A percentile compares a stretch with the other conserved stretches of the same genome.
Conservation (phyloP, 345 rosid species). For the Firmiana major region DNA sequence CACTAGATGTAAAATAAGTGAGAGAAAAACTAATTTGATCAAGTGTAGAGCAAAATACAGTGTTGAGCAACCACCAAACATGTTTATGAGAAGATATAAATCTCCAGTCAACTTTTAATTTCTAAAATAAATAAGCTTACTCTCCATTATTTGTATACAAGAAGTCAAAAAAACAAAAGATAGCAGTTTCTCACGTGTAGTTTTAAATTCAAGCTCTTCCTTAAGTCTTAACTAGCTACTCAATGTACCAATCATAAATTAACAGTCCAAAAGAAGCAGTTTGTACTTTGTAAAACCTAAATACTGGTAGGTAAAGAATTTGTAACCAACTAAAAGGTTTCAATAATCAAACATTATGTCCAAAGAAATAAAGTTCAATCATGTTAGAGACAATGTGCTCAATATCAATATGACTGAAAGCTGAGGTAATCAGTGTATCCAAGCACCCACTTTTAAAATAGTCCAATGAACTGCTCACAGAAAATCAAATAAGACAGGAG, state of each 20-base stretch:
- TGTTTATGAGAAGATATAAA: not conserved
- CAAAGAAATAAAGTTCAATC: constrained; percentile 95
- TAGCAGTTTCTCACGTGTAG: not conserved
- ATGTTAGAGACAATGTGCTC: constrained; percentile 73
- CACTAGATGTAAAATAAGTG: not conserved
- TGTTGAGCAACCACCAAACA: not conserved
- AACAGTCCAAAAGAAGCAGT: constrained; percentile 13
- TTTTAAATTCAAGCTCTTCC: not conserved
- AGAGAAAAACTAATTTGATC: not conserved
- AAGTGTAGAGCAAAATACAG: not conserved
- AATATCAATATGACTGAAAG: constrained; percentile 74
- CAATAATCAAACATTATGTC: constrained; percentile 50
- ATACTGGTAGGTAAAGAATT: constrained; percentile 1
- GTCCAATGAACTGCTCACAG: constrained; percentile 67
- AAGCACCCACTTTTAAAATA: constrained; percentile 59
- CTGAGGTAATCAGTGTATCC: constrained; percentile 72
- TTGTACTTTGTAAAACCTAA: not conserved
- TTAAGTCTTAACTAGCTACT: not conserved
- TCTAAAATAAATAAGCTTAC: not conserved
- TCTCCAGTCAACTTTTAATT: not conserved
- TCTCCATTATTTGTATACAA: not conserved
- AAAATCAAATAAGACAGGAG: constrained; percentile 20
- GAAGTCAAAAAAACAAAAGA: not conserved
- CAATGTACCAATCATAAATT: constrained; percentile 1
- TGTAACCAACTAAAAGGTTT: constrained; percentile 13